Percentiles rank a stretch among this genome's conserved stretches.
These are phyloP conservation scores for Sarocladium kiliense DNA, from an alignment of 2,329 filamentous ascomycete species.

Conservation along the genomic window DNA sequence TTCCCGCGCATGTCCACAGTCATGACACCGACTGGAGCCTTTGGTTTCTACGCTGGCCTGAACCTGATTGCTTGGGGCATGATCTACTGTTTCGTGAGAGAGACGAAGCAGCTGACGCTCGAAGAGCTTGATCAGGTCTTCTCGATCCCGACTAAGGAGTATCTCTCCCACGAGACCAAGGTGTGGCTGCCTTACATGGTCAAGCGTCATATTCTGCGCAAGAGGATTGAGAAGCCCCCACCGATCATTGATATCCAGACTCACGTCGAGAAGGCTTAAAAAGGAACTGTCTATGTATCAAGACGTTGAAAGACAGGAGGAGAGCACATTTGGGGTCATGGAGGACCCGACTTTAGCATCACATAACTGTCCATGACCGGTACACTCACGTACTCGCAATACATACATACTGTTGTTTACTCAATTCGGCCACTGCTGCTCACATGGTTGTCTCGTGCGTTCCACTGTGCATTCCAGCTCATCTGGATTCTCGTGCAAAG, in stretches of 20 bases:
- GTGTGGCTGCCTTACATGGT: conserved; percentile 29
- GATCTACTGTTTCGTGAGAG: conserved; percentile 41
- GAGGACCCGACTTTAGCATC: background rate
- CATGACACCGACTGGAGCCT: conserved; percentile 27
- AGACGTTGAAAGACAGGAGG: background rate
- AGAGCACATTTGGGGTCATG: background rate
- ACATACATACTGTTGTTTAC: background rate
- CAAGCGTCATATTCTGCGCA: conserved; percentile 29
- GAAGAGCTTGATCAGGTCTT: conserved; percentile 33
- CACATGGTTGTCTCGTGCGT: conserved; percentile 1
- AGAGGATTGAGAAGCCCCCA: conserved; percentile 25
- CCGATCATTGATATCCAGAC: conserved; percentile 19
- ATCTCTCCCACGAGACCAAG: conserved; percentile 25
- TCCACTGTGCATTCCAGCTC: background rate
- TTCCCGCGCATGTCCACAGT: conserved; percentile 26
- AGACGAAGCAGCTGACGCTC: conserved; percentile 41
- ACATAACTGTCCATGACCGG: background rate
- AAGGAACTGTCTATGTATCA: background rate
- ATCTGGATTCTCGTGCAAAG: background rate
- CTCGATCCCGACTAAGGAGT: conserved; percentile 25
- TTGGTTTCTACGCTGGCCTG: conserved; percentile 38
- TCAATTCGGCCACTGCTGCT: background rate
- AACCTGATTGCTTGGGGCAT: conserved; percentile 38
- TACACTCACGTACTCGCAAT: background rate
- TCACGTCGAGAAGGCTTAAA: conserved; percentile 7